Base-by-base conservation (phyloP, 202 grass and related monocot genomes). In the Setaria italica region DNA sequence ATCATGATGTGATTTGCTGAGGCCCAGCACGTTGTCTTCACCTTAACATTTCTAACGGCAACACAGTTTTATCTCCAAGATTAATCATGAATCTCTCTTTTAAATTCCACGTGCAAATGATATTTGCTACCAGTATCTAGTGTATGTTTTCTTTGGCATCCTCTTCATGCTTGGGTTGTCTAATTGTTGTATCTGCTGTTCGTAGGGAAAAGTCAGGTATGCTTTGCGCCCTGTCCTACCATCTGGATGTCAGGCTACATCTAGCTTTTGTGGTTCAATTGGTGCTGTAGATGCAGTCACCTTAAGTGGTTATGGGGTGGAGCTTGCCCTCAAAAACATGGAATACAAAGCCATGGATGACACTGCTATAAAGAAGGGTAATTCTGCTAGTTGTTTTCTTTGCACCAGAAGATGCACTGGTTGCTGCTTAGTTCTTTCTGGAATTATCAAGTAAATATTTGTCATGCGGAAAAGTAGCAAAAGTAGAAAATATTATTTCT, bases 271-370 rank as follows among this genome's bases (percentile, higher is more conserved):
- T 64, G 92, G 90, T 84, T 86, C 91, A 72, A 75, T 94, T 91
- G 96, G 96, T 88, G 82, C 93, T 80, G 82, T 90, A 73, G 96
- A 95, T 92, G 76, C 87, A 87, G 93, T 99, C 75, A 94, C 94
- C 84, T 90, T 99, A 76, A 94, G 91, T 91, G 96, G 96, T 75
- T 99, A 99, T 37, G 96, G 96, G 41, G 93, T 99, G 20, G 96
- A 99, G 84, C 96, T 99, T 88, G 96, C 96, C 75, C 91, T 99
- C 62, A 99, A 99, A 88, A 99, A 99, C 87, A 99, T 99, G 96
- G 96, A 99, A 64, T 99, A 99, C 94, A 99, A 99, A 70, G 96
- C 96, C 70, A 96, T 99, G 91, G 96, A 99, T 92, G 96, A 99
- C 76, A 94, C 82, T 69, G 85, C 82, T 66, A 83, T 99, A 91